Base-by-base conservation (phyloP, 805 yeast species). In the Clavispora phyllophila region DNA sequence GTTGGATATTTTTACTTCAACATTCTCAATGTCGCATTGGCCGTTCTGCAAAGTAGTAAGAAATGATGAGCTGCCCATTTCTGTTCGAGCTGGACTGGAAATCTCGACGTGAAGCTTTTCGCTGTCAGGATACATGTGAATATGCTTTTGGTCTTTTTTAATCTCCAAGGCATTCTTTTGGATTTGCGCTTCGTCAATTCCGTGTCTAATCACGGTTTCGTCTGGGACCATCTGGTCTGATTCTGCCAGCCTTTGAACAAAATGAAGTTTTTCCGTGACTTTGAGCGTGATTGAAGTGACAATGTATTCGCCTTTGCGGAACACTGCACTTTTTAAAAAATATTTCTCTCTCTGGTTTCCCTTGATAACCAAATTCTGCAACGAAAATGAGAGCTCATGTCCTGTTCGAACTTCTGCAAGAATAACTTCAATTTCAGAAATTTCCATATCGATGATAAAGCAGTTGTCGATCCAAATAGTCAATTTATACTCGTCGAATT, bases 401-500 rank as follows among this genome's bases (percentile, higher is more conserved):
- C 37, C 28, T 9, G n/a, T 35, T 14, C 6, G 13, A 15, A 35
- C 27, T 2, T 22, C 28, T 4, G 42, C 34, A 20, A 71, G 40
- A 4, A 45, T 48, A 5, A 68, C 39, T 2, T 36, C 45, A 0
- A 69, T 39, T 3, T 49, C 40, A 18, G 50, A 54, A 36, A 64
- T 52, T 5, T 52, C 33, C 36, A 65, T 45, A 7, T 48, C 44
- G 18, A 58, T 50, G 3, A 54, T 61, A 38, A 57, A 66, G 0
- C 52, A 47, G 42, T 72, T 72, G 3, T 45, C 43, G 7, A 76
- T 32, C 0, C 49, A 44, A 4, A 76, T 44, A 9, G 58, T 62
- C 2, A 79, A 45, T 29, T 48, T 62, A 40, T 76, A 70, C 6
- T 47, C 52, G 50, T 76, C 76, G 5, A 28, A 7, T 17, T 15